Evolutionary conservation across 2,329 filamentous ascomycete genomes (phyloP).

Genomic region (Cladosporium halotolerans): DNA sequence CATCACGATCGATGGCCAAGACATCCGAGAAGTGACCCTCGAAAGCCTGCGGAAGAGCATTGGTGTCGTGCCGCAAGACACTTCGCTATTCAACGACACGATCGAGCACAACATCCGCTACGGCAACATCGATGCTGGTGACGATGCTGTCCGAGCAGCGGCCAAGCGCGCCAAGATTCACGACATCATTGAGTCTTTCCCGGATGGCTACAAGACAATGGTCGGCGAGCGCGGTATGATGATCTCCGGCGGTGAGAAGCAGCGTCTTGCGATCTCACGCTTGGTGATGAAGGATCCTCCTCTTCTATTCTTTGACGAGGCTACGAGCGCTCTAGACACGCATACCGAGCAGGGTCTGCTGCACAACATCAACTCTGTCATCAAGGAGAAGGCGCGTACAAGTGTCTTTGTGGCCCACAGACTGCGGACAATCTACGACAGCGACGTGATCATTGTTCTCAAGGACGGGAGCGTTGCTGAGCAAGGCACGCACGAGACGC

Average conservation of each 20-base stretch:
- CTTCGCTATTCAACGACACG: slow-evolving; percentile 92
- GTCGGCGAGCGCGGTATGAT: slow-evolving; percentile 94
- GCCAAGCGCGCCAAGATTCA: slow-evolving; percentile 80
- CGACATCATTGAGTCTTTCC: slow-evolving; percentile 71
- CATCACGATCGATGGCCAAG: slow-evolving; percentile 88
- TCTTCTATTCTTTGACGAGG: slow-evolving; percentile 90
- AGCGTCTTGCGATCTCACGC: slow-evolving; percentile 76
- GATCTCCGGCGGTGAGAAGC: slow-evolving; percentile 92
- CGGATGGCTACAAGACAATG: slow-evolving; percentile 77
- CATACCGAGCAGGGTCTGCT: slow-evolving; percentile 88
- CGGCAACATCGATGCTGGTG: slow-evolving; percentile 69
- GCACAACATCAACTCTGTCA: slow-evolving; percentile 85
- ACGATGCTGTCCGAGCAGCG: slow-evolving; percentile 67
- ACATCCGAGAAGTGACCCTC: slow-evolving; percentile 74
- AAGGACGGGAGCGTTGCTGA: slow-evolving; percentile 81
- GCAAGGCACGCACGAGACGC: slow-evolving; percentile 75
- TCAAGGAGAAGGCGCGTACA: slow-evolving; percentile 80
- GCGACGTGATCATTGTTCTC: slow-evolving; percentile 84
- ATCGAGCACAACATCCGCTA: slow-evolving; percentile 96
- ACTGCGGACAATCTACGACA: slow-evolving; percentile 87
- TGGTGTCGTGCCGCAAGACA: slow-evolving; percentile 94
- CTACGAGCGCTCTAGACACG: slow-evolving; percentile 85
- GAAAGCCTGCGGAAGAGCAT: slow-evolving; percentile 80
- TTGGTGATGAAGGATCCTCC: slow-evolving; percentile 84
- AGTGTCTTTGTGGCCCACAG: slow-evolving; percentile 94